Conservation (phyloP, 495 filamentous ascomycete genomes). For the Daldinia vernicosa region DNA sequence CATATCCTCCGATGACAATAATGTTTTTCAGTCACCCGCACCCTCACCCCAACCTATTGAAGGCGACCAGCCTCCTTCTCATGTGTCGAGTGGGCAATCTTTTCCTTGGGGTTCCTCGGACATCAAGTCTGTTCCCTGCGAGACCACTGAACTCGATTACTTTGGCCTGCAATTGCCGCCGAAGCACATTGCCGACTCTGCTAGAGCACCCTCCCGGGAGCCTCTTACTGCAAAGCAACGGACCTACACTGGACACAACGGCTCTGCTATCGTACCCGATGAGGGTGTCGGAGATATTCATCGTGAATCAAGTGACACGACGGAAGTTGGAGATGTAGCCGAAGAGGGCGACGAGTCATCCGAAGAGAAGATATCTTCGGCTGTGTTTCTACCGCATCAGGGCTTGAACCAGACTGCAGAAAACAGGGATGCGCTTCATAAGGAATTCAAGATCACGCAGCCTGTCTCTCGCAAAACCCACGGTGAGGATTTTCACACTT, state of each 20-base stretch:
- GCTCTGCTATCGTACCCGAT: constrained; percentile 12
- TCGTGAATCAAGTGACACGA: constrained; percentile 46
- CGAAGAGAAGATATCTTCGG: constrained; percentile 93
- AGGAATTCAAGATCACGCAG: constrained; percentile 43
- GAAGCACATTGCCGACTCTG: constrained; percentile 20
- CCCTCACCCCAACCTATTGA: constrained; percentile 34
- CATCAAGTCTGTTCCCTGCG: constrained; percentile 9
- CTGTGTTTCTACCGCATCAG: constrained; percentile 91
- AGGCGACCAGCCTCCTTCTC: constrained; percentile 27
- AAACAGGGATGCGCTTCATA: constrained; percentile 30
- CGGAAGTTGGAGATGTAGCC: constrained; percentile 52
- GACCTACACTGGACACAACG: constrained; percentile 13
- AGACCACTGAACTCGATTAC: constrained; percentile 26
- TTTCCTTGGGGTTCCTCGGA: constrained; percentile 21
- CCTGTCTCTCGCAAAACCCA: constrained; percentile 38
- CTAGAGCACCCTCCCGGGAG: constrained; percentile 17
- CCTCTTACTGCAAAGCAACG: constrained; percentile 4
- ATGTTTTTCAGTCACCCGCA: constrained; percentile 15
- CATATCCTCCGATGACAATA: constrained; percentile 17
- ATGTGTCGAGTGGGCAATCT: constrained; percentile 23
- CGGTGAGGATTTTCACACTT: constrained; percentile 54
- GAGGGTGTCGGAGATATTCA: constrained; percentile 21
- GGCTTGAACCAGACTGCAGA: constrained; percentile 64
- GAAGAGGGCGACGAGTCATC: constrained; percentile 85
- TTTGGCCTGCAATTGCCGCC: constrained; percentile 22